These are phyloP conservation scores for Schizophyllum commune DNA, from an alignment of 1,284 basidiomycete species.

Conservation along the genomic window DNA sequence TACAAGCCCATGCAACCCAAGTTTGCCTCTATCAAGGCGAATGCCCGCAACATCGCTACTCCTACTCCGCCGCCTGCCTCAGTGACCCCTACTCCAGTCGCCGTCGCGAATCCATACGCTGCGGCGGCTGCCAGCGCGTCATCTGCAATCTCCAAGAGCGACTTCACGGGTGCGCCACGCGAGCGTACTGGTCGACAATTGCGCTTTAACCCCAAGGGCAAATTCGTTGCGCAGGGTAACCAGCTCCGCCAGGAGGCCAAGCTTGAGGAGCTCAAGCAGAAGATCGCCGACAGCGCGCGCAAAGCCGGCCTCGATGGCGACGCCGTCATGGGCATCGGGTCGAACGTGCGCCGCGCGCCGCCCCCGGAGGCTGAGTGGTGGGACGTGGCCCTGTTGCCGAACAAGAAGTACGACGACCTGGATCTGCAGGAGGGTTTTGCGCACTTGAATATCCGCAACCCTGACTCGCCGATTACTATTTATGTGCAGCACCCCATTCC, in stretches of 20 bases:
- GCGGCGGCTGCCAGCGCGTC: constrained; percentile 31
- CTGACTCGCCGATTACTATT: constrained; percentile 77
- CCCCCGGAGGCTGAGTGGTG: constrained; percentile 97
- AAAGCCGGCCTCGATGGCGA: constrained; percentile 93
- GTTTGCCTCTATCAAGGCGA: constrained; percentile 89
- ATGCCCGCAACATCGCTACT: constrained; percentile 62
- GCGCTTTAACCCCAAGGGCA: constrained; percentile 86
- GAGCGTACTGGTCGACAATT: constrained; percentile 68
- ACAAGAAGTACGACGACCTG: constrained; percentile 74
- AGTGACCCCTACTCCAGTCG: constrained; percentile 29
- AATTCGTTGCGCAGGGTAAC: constrained; percentile 81
- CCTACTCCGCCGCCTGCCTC: constrained; percentile 54
- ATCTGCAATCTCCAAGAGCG: neutral
- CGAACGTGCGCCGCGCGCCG: constrained; percentile 56
- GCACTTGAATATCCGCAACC: constrained; percentile 52
- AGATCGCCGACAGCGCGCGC: constrained; percentile 86
- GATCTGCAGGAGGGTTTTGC: constrained; percentile 25
- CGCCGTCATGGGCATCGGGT: constrained; percentile 66
- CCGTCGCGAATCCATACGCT: constrained; percentile 66
- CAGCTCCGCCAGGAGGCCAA: constrained; percentile 79
- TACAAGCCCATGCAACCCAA: constrained; percentile 98
- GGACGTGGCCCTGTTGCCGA: constrained; percentile 85
- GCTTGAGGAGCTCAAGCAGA: constrained; percentile 86
- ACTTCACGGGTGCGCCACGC: constrained; percentile 61
- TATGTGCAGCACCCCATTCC: constrained; percentile 98